Conservation (phyloP, 2,329 filamentous ascomycete genomes). For the Colletotrichum sp. region DNA sequence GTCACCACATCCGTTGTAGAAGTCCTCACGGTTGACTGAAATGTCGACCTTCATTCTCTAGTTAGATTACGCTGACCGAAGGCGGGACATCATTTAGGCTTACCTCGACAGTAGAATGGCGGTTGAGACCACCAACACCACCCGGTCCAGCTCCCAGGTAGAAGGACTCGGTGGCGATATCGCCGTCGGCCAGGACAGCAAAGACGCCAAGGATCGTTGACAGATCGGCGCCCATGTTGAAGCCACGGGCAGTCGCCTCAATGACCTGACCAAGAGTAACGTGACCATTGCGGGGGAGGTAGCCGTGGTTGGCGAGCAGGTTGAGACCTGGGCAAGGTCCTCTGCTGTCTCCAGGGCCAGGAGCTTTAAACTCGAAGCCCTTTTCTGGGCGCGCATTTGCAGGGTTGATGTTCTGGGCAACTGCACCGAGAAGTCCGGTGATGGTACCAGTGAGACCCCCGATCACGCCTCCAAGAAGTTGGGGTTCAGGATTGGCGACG, state of each 20-base stretch:
- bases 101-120: constrained; percentile 15
- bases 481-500: not conserved
- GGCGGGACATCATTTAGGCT: not conserved
- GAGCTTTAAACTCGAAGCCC: constrained; percentile 4
- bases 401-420: constrained; percentile 1
- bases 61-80: not conserved
- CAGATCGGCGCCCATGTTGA: constrained; percentile 3
- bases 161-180: constrained; percentile 8
- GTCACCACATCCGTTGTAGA: constrained; percentile 12
- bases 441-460: not conserved
- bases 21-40: constrained; percentile 11
- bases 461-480: not conserved
- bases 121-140: constrained; percentile 6
- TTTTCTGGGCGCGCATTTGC: constrained; percentile 2
- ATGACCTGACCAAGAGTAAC: constrained; percentile 12
- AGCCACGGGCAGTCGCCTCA: constrained; percentile 8
- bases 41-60: not conserved
- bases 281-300: constrained; percentile 43
- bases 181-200: not conserved
- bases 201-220: constrained; percentile 4
- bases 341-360: not conserved
- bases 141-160: constrained; percentile 4
- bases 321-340: constrained; percentile 48
- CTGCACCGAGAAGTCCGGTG: constrained; percentile 2
- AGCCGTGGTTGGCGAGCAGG: constrained; percentile 47